Base-by-base conservation (phyloP, 257 asterid species). In the Parsonsia alboflavescens region DNA sequence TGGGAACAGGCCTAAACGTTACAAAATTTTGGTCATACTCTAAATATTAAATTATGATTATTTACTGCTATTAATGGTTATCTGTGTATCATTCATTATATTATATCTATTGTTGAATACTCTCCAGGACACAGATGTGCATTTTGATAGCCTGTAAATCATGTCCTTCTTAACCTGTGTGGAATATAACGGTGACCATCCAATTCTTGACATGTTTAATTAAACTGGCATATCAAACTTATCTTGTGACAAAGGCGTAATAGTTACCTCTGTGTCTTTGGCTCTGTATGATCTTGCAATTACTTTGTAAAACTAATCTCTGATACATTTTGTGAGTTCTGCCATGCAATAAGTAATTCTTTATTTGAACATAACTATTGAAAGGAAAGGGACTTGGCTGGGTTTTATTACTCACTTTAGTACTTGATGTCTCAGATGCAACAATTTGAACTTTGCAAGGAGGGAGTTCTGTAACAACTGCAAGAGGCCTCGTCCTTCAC, bases 381-480 rank as follows among this genome's bases (percentile, higher is more conserved):
- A 53, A 19, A 53, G 21, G 57, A 15, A 6, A 52, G 24, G 24
- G 54, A 0, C 21, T 42, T 68, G 12, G 12, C 16, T 10, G 10
- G 10, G 36, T 45, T 54, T 45, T 49, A 41, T 15, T 42, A 17
- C 54, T 75, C 67, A 77, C 54, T 69, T 54, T 49, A 77, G 58
- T 62, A 39, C 70, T 57, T 71, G 16, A 75, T 75, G 74, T 76
- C 44, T 66, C 87, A 93, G 97, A 74, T 93, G 98, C 73, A 90
- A 88, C 79, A 93, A 93, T 81, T 80, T 93, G 86, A 93, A 93
- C 84, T 91, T 93, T 50, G 97, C 97, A 15, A 84, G 98, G 80
- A 88, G 98, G 59, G 97, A 93, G 68, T 80, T 77, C 79, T 93
- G 97, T 68, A 93, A 91, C 90, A 91, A 84, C 85, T 93, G 98